Evolutionary conservation across 1,284 basidiomycete genomes (phyloP), one percentile per base, ranked within the genome.

Genomic region (Ustilago trichophora): DNA sequence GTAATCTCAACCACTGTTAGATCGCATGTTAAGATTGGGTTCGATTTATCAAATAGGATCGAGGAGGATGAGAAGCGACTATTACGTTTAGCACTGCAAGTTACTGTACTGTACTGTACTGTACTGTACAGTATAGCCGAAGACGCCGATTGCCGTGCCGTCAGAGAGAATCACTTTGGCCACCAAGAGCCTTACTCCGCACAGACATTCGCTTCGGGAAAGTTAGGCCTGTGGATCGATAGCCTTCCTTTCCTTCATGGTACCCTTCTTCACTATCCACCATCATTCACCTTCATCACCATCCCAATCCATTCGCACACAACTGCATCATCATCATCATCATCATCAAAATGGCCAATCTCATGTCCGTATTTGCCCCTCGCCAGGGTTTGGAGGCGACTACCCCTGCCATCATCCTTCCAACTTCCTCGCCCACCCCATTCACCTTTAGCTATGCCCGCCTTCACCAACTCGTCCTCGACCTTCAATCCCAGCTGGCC

Each of bases 401-500:
- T 1, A 50, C 65, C 6, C 37, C 64, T 8, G 72, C 72, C 31
- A 63, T 74, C 58, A 66, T 74, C 45, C 62, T 74, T 9, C 72
- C 72, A 11, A 24, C 60, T n/a, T 74, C 72, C n/a, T 68, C 69
- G 7, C 65, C 65, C 16, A 65, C 54, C 1, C 67, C 71, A 5
- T 70, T 63, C 42, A 59, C 49, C 34, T 59, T 76, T 43, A 60
- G 60, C 12, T 79, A 74, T 35, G 38, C 45, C 4, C 63, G 63
- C 19, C 71, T 79, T 3, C 60, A 72, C 35, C 27, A 36, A 9
- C 56, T 72, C 18, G 68, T 77, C 8, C 52, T 63, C 46, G 56
- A 65, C 25, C 58, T 79, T 21, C 73, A 76, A 35, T 53, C 60
- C 2, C 77, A 79, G 51, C 50, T 79, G 3, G 77, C 73, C 11